Evolutionary conservation across 1,284 basidiomycete genomes (phyloP), one percentile per base, ranked within the genome.

Genomic region (Ceratobasidium sp.): DNA sequence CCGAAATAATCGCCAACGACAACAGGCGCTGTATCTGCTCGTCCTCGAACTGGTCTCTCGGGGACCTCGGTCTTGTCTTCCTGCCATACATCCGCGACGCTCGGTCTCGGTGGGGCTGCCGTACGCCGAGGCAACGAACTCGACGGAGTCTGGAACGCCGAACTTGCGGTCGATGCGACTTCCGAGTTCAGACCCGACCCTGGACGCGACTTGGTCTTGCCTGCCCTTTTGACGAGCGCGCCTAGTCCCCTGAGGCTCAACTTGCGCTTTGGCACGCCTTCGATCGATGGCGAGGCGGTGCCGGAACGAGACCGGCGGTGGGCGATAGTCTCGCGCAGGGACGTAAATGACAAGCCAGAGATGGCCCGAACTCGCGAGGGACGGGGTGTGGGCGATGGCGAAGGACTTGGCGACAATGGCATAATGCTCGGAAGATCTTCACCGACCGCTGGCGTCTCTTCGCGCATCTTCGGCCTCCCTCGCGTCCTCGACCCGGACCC

Each of bases 361-460:
- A 48, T 32, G 16, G 43, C 43, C 9, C 60, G 60, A 1, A 46
- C 28, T 21, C 59, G n/a, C 14, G 59, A 61, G 3, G 59, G 59
- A 12, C 39, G 59, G 28, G 59, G 59, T 21, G 36, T 46, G 16
- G 43, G 28, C 5, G 28, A 30, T 5, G n/a, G 36, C 28, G 59
- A 30, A 10, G 36, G 36, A 21, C 23, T 43, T 10, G 36, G 28
- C n/a, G 21, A 39, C 36, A 61, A 28, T 9, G 59, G 59, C 59
- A 61, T 61, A 18, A 61, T 61, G 9, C 36, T 23, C 36, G 41
- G 39, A n/a, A 62, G 60, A 32, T 62, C 43, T n/a, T 62, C 39
- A 14, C n/a, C n/a, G 12, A 26, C n/a, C 21, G 36, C 36, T 6
- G 36, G 36, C 36, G 36, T 26, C 21, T 62, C 30, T n/a, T 45